Percentiles rank a stretch among this genome's conserved stretches.
phyloP scores from a whole-genome alignment of 2,329 filamentous ascomycete genomes.

The Penicillium sp. region DNA sequence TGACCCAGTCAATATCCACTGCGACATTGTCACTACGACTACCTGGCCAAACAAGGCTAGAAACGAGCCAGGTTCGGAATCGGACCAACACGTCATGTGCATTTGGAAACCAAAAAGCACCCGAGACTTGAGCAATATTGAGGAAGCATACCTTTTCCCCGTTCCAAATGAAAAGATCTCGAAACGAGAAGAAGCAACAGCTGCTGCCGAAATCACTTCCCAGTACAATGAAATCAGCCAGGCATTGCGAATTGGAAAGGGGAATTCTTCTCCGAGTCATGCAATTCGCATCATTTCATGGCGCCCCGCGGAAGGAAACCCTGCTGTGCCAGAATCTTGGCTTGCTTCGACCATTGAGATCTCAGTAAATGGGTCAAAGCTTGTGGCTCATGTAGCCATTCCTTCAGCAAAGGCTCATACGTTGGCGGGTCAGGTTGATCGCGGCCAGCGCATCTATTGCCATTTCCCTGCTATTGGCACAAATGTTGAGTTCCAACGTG shows the following conservation, averaged over 20 bases:
- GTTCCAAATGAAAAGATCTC: neutral
- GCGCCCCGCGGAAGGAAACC: slow-evolving; percentile 10
- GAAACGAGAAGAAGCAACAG: slow-evolving; percentile 3
- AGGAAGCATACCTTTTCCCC: slow-evolving; percentile 8
- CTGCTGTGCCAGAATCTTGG: slow-evolving; percentile 8
- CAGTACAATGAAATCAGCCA: slow-evolving; percentile 26
- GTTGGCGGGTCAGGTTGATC: slow-evolving; percentile 9
- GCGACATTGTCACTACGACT: slow-evolving; percentile 24
- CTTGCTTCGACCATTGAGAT: slow-evolving; percentile 17
- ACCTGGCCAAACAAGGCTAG: slow-evolving; percentile 7
- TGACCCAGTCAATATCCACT: slow-evolving; percentile 36
- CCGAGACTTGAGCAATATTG: neutral
- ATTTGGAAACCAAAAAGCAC: slow-evolving; percentile 13
- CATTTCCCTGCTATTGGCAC: slow-evolving; percentile 34
- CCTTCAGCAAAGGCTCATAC: slow-evolving; percentile 7
- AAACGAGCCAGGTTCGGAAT: neutral
- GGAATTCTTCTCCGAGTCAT: neutral
- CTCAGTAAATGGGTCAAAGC: slow-evolving; percentile 22
- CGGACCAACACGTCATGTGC: slow-evolving; percentile 11
- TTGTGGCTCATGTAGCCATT: slow-evolving; percentile 22
- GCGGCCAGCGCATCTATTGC: slow-evolving; percentile 22
- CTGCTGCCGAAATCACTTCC: slow-evolving; percentile 19
- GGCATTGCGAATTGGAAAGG: slow-evolving; percentile 9
- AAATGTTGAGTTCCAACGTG: slow-evolving; percentile 25
- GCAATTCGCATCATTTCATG: slow-evolving; percentile 15